Evolutionary conservation across 306 rosid genomes (phyloP).

Genomic region (Quercus bicolor): DNA sequence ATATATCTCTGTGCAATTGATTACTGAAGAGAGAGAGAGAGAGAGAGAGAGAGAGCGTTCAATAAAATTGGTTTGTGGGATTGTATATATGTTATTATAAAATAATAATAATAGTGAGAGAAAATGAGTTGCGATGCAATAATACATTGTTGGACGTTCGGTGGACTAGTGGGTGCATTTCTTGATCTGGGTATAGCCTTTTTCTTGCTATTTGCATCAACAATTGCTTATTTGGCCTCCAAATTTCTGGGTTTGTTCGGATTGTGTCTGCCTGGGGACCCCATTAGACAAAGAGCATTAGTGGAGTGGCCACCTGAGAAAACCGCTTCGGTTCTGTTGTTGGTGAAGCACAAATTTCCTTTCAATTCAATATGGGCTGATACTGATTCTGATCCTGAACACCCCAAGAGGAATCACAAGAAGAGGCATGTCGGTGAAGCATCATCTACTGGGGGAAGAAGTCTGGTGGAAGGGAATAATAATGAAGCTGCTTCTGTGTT

Average conservation of each 20-base stretch:
- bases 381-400: background rate
- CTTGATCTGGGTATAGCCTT: conserved; percentile 45
- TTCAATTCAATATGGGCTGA: conserved; percentile 20
- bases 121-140: conserved; percentile 35
- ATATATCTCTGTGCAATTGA: too few species aligned
- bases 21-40: too few species aligned
- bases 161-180: conserved; percentile 47
- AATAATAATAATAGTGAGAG: background rate
- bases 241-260: conserved; percentile 43
- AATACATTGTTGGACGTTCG: conserved; percentile 36
- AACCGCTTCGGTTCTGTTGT: conserved; percentile 23
- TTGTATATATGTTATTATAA: too few species aligned
- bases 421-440: conserved; percentile 23
- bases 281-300: conserved; percentile 28
- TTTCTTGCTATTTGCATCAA: conserved; percentile 35
- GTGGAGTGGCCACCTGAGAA: conserved; percentile 33
- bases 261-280: conserved; percentile 36
- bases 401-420: conserved; percentile 15
- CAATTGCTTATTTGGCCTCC: conserved; percentile 35
- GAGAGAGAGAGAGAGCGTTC: too few species aligned
- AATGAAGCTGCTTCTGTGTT: background rate
- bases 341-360: conserved; percentile 30
- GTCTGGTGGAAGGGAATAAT: background rate
- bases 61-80: too few species aligned
- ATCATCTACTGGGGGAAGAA: conserved; percentile 1